These are phyloP conservation scores for Endocarpon pusillum DNA, from an alignment of 495 filamentous ascomycete genomes.

Conservation along the genomic window DNA sequence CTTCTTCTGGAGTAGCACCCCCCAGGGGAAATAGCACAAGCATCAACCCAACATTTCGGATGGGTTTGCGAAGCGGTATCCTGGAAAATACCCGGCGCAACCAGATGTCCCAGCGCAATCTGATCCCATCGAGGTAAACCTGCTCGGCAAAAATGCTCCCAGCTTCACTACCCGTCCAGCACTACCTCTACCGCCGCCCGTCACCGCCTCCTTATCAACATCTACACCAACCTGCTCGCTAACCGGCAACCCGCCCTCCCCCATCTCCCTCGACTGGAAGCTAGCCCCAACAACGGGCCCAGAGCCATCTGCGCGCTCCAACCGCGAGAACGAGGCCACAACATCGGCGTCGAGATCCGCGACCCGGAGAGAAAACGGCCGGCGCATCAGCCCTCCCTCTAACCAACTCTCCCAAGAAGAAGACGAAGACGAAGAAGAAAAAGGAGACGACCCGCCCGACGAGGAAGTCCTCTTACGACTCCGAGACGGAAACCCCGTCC, in stretches of 20 bases:
- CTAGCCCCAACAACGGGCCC: neutral
- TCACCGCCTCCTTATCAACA: conserved; percentile 24
- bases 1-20: neutral
- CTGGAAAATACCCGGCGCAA: neutral
- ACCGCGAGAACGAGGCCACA: neutral
- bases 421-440: neutral
- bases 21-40: neutral
- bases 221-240: conserved; percentile 33
- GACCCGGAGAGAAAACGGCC: neutral
- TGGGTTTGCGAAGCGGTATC: neutral
- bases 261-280: neutral
- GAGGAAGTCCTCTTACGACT: neutral
- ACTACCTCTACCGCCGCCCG: conserved; percentile 7
- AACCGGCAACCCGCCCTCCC: neutral
- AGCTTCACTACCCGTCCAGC: neutral
- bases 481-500: neutral
- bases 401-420: neutral
- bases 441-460: neutral
- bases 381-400: neutral
- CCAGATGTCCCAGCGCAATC: neutral
- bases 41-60: neutral
- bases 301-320: neutral
- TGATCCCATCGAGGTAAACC: neutral
- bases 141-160: neutral
- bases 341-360: neutral